Evolutionary conservation across 805 yeast genomes (phyloP), one percentile per base, ranked within the genome.

Genomic region (Yarrowia sp.): DNA sequence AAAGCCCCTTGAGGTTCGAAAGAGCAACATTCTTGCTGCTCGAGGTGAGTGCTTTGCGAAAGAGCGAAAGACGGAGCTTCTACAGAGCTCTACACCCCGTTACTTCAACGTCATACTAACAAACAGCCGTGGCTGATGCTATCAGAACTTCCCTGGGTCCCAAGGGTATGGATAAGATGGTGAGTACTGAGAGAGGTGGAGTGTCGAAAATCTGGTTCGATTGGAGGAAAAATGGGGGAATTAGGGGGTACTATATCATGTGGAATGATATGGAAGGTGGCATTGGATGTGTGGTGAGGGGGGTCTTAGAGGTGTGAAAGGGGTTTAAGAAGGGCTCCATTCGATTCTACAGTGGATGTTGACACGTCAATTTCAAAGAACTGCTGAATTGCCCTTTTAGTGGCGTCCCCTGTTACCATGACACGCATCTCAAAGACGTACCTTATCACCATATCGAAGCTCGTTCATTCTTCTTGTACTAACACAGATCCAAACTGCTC

Each of bases 101-200:
- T 56, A 19, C 14, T 35, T 12, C 14, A 35, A 15, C 38, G 16
- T 32, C 43, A 22, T 69, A 69, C 46, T 52, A 42, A 50, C 56
- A 12, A 19, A 5, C 32, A 75, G 97, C 97, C 7, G 97, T 92
- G 35, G 92, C 97, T 2, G 97, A 92, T 79, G 97, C 97, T 59
- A 91, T 92, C 74, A 86, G 97, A 79, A 93, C 98, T 7, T 89
- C 98, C 15, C 82, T 95, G 70, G 99, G 99, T 22, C 99, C 99
- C 69, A 94, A 92, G 79, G 99, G 99, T 71, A 95, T 95, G 99
- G 99, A 95, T 79, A 95, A 95, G 82, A 94, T 95, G 98, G 80
- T 81, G 61, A 65, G 68, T 65, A 42, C 16, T 12, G 12, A 35
- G 35, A 40, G 45, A 35, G 14, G 14, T 15, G 14, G 41, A 4